Evolutionary conservation across 768 basidiomycete species (phyloP).

Genomic region (Lenzites betulinus): DNA sequence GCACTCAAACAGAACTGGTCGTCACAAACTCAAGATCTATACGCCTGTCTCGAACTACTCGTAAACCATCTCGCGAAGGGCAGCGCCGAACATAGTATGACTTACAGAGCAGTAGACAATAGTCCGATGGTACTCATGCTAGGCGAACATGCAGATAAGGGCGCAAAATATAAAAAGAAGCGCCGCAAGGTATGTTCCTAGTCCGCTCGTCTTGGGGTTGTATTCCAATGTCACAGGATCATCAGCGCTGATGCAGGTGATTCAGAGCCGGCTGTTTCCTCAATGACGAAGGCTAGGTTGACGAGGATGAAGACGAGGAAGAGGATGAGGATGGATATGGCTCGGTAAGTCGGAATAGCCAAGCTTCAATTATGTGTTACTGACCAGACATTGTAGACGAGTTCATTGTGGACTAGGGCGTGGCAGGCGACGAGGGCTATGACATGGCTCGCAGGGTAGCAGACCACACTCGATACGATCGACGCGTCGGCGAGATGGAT

Average conservation of each 20-base stretch:
- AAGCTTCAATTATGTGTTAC: neutral
- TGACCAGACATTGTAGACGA: constrained; percentile 47
- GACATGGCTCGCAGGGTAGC: constrained; percentile 48
- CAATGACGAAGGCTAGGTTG: constrained; percentile 94
- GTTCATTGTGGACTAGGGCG: constrained; percentile 64
- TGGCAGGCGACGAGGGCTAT: constrained; percentile 71
- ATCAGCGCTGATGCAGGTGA: constrained; percentile 61
- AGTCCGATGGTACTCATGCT: too few species aligned
- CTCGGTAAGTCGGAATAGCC: constrained; percentile 42
- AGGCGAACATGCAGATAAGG: constrained; percentile 44
- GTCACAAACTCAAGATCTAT: too few species aligned
- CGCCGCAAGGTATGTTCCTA: constrained; percentile 59
- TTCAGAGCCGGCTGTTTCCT: constrained; percentile 77
- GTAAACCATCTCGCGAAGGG: too few species aligned
- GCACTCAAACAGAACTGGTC: too few species aligned
- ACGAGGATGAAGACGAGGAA: constrained; percentile 95
- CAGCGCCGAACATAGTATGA: too few species aligned
- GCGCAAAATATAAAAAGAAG: constrained; percentile 53
- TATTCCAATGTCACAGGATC: constrained; percentile 9
- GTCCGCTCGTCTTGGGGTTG: neutral
- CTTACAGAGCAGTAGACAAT: too few species aligned
- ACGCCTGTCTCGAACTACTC: too few species aligned
- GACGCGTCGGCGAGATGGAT: constrained; percentile 70
- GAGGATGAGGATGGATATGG: constrained; percentile 84
- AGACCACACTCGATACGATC: constrained; percentile 70